phyloP scores from a whole-genome alignment of 306 rosid species.

The Luffa aegyptiaca region DNA sequence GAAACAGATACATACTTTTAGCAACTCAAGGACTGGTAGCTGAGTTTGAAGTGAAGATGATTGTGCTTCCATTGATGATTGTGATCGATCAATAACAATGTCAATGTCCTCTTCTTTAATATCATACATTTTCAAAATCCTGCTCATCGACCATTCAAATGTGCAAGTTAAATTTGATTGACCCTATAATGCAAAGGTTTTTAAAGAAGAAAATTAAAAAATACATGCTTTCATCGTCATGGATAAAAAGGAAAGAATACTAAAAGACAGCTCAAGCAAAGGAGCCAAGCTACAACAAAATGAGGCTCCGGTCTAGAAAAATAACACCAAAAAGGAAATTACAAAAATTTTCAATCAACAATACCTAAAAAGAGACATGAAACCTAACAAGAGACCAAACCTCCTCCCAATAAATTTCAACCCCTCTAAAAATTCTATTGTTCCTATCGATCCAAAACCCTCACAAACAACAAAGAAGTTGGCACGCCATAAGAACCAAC shows the following conservation, averaged over 20 bases:
- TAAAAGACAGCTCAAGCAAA: background rate
- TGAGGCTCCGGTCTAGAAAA: background rate
- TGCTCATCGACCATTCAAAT: conserved; percentile 18
- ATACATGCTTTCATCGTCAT: background rate
- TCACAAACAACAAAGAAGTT: too few relatives aligned
- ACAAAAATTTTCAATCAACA: too few relatives aligned
- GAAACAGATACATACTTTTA: conserved; percentile 43
- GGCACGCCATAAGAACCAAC: too few relatives aligned
- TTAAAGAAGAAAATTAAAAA: background rate
- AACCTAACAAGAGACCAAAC: background rate
- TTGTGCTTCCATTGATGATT: conserved; percentile 48
- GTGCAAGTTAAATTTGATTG: background rate
- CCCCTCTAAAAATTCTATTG: too few relatives aligned
- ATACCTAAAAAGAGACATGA: background rate
- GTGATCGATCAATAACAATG: conserved; percentile 50
- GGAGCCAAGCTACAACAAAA: too few relatives aligned
- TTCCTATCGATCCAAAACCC: too few relatives aligned
- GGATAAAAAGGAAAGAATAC: background rate
- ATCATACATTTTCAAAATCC: conserved; percentile 78
- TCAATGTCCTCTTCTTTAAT: conserved; percentile 76
- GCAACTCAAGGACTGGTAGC: conserved; percentile 82
- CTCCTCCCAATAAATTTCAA: background rate
- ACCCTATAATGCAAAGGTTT: background rate
- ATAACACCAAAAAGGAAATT: too few relatives aligned
- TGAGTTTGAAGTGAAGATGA: conserved; percentile 63